Evolutionary conservation across 2,329 filamentous ascomycete species (phyloP).

Genomic region (Alternaria burnsii): DNA sequence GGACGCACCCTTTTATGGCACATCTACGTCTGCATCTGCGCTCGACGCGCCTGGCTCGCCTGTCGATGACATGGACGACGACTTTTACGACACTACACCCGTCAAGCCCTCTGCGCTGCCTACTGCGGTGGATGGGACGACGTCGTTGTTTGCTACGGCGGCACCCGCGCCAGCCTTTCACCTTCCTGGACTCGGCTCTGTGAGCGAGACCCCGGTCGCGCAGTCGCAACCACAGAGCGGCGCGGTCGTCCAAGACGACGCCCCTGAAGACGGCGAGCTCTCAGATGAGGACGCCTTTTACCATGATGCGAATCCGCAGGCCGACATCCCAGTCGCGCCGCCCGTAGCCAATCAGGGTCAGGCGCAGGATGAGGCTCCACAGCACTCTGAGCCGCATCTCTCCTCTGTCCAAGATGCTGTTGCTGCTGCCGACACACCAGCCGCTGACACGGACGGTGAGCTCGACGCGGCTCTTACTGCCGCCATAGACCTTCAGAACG

Average conservation of each 20-base stretch:
- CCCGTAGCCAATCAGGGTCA: slow-evolving; percentile 32
- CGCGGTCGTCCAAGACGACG: slow-evolving; percentile 29
- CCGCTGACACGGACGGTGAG: slow-evolving; percentile 27
- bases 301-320: slow-evolving; percentile 34
- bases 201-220: slow-evolving; percentile 33
- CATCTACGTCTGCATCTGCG: slow-evolving; percentile 37
- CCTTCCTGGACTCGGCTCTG: slow-evolving; percentile 49
- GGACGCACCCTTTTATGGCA: slow-evolving; percentile 49
- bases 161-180: slow-evolving; percentile 37
- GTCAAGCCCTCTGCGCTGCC: slow-evolving; percentile 37
- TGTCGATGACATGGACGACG: slow-evolving; percentile 52
- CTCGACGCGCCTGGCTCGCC: slow-evolving; percentile 50
- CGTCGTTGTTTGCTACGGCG: slow-evolving; percentile 31
- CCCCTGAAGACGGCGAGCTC: slow-evolving; percentile 46
- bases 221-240: slow-evolving; percentile 26
- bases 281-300: slow-evolving; percentile 43
- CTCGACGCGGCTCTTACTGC: slow-evolving; percentile 27
- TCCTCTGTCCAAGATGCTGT: slow-evolving; percentile 33
- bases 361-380: slow-evolving; percentile 32
- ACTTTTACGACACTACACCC: slow-evolving; percentile 49
- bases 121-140: slow-evolving; percentile 25
- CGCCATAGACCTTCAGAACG: slow-evolving; percentile 21
- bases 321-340: slow-evolving; percentile 17
- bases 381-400: slow-evolving; percentile 35
- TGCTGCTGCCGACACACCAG: slow-evolving; percentile 20